Conservation (phyloP, 495 filamentous ascomycete species). For the Penicillium lividum region DNA sequence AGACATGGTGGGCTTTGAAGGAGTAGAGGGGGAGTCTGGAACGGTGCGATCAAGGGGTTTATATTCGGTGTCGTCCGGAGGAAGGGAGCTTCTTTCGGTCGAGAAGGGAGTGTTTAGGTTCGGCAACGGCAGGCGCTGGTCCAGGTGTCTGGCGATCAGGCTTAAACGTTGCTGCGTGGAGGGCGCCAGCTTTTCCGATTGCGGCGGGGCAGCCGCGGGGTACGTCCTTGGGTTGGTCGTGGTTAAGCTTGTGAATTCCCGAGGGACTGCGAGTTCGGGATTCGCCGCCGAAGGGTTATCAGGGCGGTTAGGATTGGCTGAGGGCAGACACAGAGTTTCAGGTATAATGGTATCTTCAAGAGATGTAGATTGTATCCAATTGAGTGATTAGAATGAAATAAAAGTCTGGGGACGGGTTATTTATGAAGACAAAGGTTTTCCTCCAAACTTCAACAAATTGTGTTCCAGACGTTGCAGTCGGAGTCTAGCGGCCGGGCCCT, state of each 20-base stretch:
- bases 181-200: slow-evolving; percentile 56
- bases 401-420: background rate
- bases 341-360: background rate
- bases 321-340: background rate
- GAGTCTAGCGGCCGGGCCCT: slow-evolving; percentile 8
- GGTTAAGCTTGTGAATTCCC: slow-evolving; percentile 25
- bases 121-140: slow-evolving; percentile 58
- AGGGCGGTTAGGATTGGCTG: slow-evolving; percentile 15
- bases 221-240: slow-evolving; percentile 19
- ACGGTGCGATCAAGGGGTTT: slow-evolving; percentile 46
- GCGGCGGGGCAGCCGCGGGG: slow-evolving; percentile 45
- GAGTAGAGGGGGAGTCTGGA: slow-evolving; percentile 26
- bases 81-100: slow-evolving; percentile 56
- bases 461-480: background rate
- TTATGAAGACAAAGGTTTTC: background rate
- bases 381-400: background rate
- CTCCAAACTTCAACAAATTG: background rate
- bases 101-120: slow-evolving; percentile 69
- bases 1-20: slow-evolving; percentile 58
- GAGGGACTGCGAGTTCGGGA: slow-evolving; percentile 34
- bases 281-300: slow-evolving; percentile 30
- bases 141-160: slow-evolving; percentile 81
- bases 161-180: slow-evolving; percentile 66
- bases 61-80: slow-evolving; percentile 60
- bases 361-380: background rate